These are phyloP conservation scores for Ceratobasidium sp. DNA, from an alignment of 1,284 basidiomycete genomes.

Conservation along the genomic window DNA sequence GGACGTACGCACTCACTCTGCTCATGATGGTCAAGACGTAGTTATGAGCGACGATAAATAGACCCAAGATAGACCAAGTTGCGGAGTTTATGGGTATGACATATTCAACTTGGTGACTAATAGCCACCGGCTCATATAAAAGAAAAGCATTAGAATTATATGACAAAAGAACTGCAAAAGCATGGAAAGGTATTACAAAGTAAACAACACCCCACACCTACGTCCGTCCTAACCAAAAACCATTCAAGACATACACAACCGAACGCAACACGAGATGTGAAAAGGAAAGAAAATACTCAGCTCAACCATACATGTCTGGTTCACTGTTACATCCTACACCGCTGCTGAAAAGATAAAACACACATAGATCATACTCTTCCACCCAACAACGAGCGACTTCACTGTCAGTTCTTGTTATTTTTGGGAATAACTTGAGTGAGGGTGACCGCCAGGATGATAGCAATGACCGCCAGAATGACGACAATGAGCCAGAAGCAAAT, in stretches of 20 bases:
- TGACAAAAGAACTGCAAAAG: conserved; percentile 10
- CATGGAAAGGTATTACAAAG: conserved; percentile 1
- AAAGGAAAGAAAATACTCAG: conserved; percentile 13
- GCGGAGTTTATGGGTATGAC: no score
- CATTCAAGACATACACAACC: conserved; percentile 22
- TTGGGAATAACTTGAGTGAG: conserved; percentile 25
- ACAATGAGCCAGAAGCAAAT: conserved; percentile 74
- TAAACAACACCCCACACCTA: neutral
- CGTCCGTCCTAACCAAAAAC: conserved; percentile 28
- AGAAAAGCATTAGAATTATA: conserved; percentile 19
- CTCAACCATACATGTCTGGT: conserved; percentile 4
- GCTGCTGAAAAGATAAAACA: neutral
- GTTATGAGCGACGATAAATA: no score
- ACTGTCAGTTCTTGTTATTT: conserved; percentile 23
- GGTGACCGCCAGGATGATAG: conserved; percentile 40
- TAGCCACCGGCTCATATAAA: neutral
- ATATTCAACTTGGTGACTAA: no score
- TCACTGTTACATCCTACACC: conserved; percentile 24
- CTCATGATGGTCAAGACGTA: neutral
- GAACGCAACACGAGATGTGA: conserved; percentile 7
- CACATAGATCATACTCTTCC: neutral
- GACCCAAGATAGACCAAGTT: neutral
- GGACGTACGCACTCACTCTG: neutral
- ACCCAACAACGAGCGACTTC: neutral
- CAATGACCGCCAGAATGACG: conserved; percentile 39